Percentiles rank a stretch among this genome's conserved stretches.
Evolutionary conservation across 2,329 filamentous ascomycete genomes (phyloP).

Genomic region (Fusarium incarnatum): DNA sequence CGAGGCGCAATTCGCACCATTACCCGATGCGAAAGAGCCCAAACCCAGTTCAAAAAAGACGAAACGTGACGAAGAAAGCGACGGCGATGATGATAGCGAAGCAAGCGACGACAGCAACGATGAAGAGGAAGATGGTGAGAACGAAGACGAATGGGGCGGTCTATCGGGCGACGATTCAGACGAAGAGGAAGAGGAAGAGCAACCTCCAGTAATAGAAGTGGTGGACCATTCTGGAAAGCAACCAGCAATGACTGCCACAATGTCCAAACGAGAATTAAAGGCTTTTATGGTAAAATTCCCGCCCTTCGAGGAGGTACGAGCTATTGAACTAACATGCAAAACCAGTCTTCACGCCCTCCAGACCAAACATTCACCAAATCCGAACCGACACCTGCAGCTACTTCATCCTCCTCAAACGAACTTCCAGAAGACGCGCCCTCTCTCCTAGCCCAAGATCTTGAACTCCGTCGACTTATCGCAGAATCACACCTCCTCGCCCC

Average conservation of each 20-base stretch:
- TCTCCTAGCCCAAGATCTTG: conserved; percentile 91
- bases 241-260: conserved; percentile 54
- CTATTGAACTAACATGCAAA: conserved; percentile 12
- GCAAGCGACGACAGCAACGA: conserved; percentile 46
- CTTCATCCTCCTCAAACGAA: conserved; percentile 49
- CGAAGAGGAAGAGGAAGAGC: conserved; percentile 42
- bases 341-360: conserved; percentile 62
- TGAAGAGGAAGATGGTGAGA: conserved; percentile 38
- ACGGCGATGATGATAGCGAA: conserved; percentile 53
- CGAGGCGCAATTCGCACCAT: conserved; percentile 85
- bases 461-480: conserved; percentile 86
- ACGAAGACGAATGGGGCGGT: conserved; percentile 47
- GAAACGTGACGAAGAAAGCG: conserved; percentile 43
- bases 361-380: conserved; percentile 47
- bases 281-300: conserved; percentile 74
- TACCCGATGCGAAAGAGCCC: conserved; percentile 56
- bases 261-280: conserved; percentile 78
- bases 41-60: conserved; percentile 44
- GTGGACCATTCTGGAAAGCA: conserved; percentile 67
- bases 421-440: conserved; percentile 69
- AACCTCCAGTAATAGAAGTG: conserved; percentile 63
- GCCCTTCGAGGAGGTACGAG: neutral
- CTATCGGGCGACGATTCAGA: conserved; percentile 44
- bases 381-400: conserved; percentile 35
- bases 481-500: conserved; percentile 85